Evolutionary conservation across 208 protist species (phyloP).

Genomic region (Tritrichomonas musculus): DNA sequence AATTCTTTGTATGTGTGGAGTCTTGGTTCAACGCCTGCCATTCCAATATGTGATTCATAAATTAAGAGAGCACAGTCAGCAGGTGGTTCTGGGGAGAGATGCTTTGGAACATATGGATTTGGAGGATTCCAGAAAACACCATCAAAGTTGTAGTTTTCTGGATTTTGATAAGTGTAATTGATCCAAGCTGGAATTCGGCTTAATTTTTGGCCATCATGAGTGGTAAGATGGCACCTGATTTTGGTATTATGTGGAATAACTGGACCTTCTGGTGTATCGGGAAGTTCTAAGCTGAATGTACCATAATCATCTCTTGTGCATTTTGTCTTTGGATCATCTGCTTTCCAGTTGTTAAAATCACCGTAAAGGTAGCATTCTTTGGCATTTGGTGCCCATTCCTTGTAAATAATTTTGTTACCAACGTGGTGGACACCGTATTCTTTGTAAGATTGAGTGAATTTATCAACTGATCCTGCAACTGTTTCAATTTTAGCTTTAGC

Average conservation of each 20-base stretch:
- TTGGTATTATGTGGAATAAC: background rate
- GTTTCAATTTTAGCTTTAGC: background rate
- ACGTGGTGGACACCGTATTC: constrained; percentile 21
- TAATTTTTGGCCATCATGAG: background rate
- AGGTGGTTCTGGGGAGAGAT: constrained; percentile 42
- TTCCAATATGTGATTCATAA: constrained; percentile 69
- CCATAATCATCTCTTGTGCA: constrained; percentile 21
- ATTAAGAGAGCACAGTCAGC: constrained; percentile 52
- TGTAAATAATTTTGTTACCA: background rate
- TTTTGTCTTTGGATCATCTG: background rate
- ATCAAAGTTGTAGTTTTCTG: background rate
- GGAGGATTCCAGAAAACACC: constrained; percentile 57
- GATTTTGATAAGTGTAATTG: constrained; percentile 5
- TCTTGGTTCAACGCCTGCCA: constrained; percentile 51
- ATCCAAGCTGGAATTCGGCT: constrained; percentile 32
- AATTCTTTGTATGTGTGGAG: constrained; percentile 64
- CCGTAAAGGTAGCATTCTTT: background rate
- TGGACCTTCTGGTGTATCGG: background rate
- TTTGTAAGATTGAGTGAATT: constrained; percentile 28
- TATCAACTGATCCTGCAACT: background rate
- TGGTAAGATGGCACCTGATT: background rate
- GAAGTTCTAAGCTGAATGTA: background rate
- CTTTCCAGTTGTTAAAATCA: constrained; percentile 41
- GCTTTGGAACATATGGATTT: constrained; percentile 51
- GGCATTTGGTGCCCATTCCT: constrained; percentile 40